Evolutionary conservation across 2,329 filamentous ascomycete genomes (phyloP), one percentile per base, ranked within the genome.

Genomic region (Elsinoe fawcettii): DNA sequence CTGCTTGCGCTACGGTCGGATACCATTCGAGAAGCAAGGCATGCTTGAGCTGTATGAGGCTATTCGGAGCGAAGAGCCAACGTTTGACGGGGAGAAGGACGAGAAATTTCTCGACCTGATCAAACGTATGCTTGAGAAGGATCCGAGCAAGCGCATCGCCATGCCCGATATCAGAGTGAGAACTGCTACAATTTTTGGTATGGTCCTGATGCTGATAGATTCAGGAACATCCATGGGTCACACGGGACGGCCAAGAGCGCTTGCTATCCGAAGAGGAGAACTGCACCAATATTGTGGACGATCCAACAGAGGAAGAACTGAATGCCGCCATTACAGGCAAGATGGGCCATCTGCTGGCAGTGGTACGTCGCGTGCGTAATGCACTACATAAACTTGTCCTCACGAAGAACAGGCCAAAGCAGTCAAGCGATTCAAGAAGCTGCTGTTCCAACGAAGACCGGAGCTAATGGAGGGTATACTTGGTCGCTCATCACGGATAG

Each of bases 171-270:
- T 97, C 49, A 80, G 93, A 65, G 91, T 96, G 77, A 71, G 86
- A n/a, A n/a, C n/a, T 72, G n/a, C 12, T 8, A 25, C 16, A 54
- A 36, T 11, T 11, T 18, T 12, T 18, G 51, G 14, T 27, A 30
- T 25, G 20, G 54, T 8, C 41, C 30, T 47, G 63, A 51, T 3
- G 25, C 63, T 69, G 49, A 71, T 46, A 5, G 11, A 56, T 22
- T 3, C 60, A 96, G 92, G 81, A 86, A 65, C 93, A 99, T 68
- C 83, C 90, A 0, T 99, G 93, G 93, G 90, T 99, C 12, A 97
- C 92, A 5, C 87, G 83, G 66, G 73, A 81, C 57, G 91, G 90
- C 12, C 80, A 75, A 6, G 92, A 97, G 70, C 83, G 83, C 60
- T 75, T 99, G 12, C 77, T 97, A 11, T 82, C 89, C 6, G 80